Conservation (phyloP, 2,329 filamentous ascomycete species). For the Ophiostoma quercus region DNA sequence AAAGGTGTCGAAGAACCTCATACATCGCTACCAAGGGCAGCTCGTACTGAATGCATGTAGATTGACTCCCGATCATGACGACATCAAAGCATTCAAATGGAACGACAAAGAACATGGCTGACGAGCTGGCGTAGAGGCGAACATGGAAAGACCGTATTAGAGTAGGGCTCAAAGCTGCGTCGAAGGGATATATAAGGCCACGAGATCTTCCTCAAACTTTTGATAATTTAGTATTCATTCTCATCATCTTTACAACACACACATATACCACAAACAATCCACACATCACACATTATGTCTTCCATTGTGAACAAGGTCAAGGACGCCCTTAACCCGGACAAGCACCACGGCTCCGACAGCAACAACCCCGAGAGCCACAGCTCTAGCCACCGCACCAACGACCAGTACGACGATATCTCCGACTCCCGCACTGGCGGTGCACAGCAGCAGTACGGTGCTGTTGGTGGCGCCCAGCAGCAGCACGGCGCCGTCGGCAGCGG, state of each 20-base stretch:
- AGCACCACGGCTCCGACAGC: constrained; percentile 23
- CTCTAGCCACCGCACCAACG: constrained; percentile 17
- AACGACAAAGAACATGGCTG: constrained; percentile 9
- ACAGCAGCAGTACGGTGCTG: constrained; percentile 11
- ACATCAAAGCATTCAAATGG: background rate
- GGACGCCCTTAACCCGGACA: constrained; percentile 44
- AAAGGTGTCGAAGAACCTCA: background rate
- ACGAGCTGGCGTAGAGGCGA: background rate
- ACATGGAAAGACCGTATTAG: background rate
- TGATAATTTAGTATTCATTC: background rate
- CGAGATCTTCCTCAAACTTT: background rate
- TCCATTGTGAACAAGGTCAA: constrained; percentile 56
- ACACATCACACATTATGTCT: constrained; percentile 45
- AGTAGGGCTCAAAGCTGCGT: background rate
- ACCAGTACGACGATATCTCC: constrained; percentile 28
- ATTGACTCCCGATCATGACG: constrained; percentile 9
- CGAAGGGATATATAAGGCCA: constrained; percentile 3
- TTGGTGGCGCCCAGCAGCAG: constrained; percentile 17
- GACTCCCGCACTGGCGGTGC: constrained; percentile 23
- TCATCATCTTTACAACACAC: background rate
- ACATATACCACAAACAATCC: background rate
- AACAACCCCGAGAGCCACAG: background rate
- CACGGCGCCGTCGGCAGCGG: constrained; percentile 11
- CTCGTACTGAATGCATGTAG: background rate
- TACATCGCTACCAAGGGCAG: background rate